Evolutionary conservation across 495 filamentous ascomycete species (phyloP), one percentile per base, ranked within the genome.

Genomic region (Penicillium psychrofluorescens): DNA sequence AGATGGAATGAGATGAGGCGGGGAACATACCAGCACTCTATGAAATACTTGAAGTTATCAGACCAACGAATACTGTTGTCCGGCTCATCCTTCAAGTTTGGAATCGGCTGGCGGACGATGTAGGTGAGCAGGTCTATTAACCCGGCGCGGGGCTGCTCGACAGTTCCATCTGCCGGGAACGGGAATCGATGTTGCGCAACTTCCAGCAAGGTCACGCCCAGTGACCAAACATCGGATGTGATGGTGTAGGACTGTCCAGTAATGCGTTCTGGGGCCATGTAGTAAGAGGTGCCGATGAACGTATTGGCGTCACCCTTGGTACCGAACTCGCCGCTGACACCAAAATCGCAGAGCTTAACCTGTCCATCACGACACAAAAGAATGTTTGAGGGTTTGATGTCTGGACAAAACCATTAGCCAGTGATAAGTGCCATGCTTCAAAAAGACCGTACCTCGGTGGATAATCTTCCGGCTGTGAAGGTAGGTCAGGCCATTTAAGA

Each of bases 331-430:
- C 92, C 92, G 42, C 85, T 90, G 44, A 98, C 92, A 53, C 92
- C 92, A 54, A 98, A 98, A 66, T 98, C 92, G 69, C 92, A 98
- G 8, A 98, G 81, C 68, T 96, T 96, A 40, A 97, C 92, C 53
- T 94, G 85, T 29, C 92, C 92, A 52, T 87, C 81, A 35, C 90
- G 85, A 59, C 89, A 95, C 12, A 98, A 74, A 8, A 98, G 81
- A 49, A 98, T 95, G 63, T 98, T 98, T 45, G 87, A 94, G 4
- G 92, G 92, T 65, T 98, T 98, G 74, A 98, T 97, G 62, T 98
- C 92, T 75, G 44, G 15, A 28, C 7, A 1, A 29, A 14, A 16
- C 6, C 11, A 33, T 49, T 41, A 52, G 53, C 16, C 9, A 22
- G 22, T 4, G 22, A 22, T 0, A 22, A 22, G 22, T 22, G 22